Base-by-base conservation (phyloP, 768 basidiomycete genomes). In the Rubroboletus pulcherrimus region DNA sequence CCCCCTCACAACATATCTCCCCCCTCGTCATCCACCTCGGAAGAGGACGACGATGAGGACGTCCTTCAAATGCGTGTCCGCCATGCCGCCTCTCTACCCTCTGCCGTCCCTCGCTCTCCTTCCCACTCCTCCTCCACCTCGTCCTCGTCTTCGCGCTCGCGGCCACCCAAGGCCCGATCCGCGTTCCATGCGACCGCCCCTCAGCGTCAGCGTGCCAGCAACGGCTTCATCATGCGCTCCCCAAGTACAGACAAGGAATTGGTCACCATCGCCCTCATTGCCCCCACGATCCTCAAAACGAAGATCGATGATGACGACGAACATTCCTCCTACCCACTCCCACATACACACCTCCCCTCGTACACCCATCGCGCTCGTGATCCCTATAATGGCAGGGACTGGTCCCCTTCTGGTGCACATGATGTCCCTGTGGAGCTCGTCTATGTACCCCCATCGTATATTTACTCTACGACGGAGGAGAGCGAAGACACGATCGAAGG, bases 221-320 rank as follows among this genome's bases (percentile, higher is more conserved):
- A 80, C 74, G 17, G 78, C 74, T 31, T 82, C 83, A 8, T 68
- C 68, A 44, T 66, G 69, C 65, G 57, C 11, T 69, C 69, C 5
- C 54, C 39, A 42, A 72, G 71, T 48, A 50, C 69, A 40, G 74
- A 79, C 54, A 70, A 77, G 31, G 84, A 86, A 39, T 79, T 82
- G 30, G 72, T 87, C 59, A 88, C 87, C 10, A 89, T 89, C 52
- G 85, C 85, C 12, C 78, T 84, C 37, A 87, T 89, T 44, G 84
- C 87, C 0, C 87, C 87, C 5, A 95, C 97, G 5, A 81, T 91
- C 44, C 78, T 98, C 60, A 99, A 98, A 76, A 91, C 91, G 17
- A 81, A 77, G 10, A 76, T 79, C 1, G 79, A 77, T 7, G 80
- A 82, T 49, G 80, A 81, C 43, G 72, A 74, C 29, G 73, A 68